phyloP scores from a whole-genome alignment of 2,329 filamentous ascomycete species.

The Karstenula rhodostoma region DNA sequence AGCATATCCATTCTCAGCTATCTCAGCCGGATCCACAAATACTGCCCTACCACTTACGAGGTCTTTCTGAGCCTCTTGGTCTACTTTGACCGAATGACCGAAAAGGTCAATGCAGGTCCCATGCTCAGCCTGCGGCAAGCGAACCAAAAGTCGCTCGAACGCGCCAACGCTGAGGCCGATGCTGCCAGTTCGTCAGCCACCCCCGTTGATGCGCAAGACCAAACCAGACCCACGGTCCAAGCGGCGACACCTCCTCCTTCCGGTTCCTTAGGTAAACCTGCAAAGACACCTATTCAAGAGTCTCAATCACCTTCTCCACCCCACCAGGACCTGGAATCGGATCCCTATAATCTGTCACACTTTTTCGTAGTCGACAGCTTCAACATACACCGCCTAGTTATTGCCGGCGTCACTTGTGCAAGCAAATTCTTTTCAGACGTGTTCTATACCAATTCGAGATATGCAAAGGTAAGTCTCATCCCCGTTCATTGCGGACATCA shows the following conservation, averaged over 20 bases:
- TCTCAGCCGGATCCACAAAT: slow-evolving; percentile 94
- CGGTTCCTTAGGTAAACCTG: slow-evolving; percentile 55
- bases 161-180: slow-evolving; percentile 48
- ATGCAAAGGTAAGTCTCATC: slow-evolving; percentile 82
- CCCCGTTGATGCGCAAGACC: slow-evolving; percentile 35
- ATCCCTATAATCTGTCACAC: slow-evolving; percentile 66
- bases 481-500: too few species aligned
- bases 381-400: slow-evolving; percentile 96
- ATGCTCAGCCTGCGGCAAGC: slow-evolving; percentile 68
- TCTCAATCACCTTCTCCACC: slow-evolving; percentile 48
- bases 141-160: slow-evolving; percentile 58
- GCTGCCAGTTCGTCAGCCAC: slow-evolving; percentile 27
- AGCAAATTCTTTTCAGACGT: slow-evolving; percentile 99
- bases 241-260: slow-evolving; percentile 59
- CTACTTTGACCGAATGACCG: slow-evolving; percentile 99
- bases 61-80: slow-evolving; percentile 95
- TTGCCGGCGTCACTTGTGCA: slow-evolving; percentile 95
- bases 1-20: slow-evolving; percentile 98
- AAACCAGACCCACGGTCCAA: slow-evolving; percentile 47
- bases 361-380: slow-evolving; percentile 98
- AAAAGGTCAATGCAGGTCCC: slow-evolving; percentile 85
- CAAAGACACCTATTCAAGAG: slow-evolving; percentile 37
- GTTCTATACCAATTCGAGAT: slow-evolving; percentile 98
- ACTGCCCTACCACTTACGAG: slow-evolving; percentile 97
- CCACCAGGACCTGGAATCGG: slow-evolving; percentile 51